A percentile compares a stretch with the other conserved stretches of the same genome.
Evolutionary conservation across 1,284 basidiomycete genomes (phyloP).

Genomic region (Leccinum subspadiceum): DNA sequence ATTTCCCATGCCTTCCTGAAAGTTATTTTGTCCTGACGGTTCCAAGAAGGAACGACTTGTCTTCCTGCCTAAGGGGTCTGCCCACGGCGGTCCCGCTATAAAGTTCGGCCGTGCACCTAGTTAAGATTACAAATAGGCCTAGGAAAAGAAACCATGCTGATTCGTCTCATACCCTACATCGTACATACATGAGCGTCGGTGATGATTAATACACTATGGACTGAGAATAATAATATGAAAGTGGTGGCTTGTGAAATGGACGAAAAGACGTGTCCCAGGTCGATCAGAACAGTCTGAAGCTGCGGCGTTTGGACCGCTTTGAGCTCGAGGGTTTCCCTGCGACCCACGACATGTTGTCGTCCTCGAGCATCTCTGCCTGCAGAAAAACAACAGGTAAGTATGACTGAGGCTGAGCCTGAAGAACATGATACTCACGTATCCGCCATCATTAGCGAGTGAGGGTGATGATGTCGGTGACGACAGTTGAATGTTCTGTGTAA

Average conservation of each 20-base stretch:
- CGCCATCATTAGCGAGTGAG: background rate
- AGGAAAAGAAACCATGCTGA: background rate
- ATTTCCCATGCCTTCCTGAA: no score
- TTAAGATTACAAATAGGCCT: background rate
- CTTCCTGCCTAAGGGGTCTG: no score
- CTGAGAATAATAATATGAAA: conserved; percentile 6
- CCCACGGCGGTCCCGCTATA: no score
- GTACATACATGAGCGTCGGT: background rate
- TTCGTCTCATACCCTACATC: conserved; percentile 17
- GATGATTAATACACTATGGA: conserved; percentile 3
- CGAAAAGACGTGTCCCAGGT: background rate
- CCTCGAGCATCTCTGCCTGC: conserved; percentile 31
- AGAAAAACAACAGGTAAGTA: background rate
- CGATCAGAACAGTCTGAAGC: conserved; percentile 14
- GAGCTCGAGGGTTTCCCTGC: conserved; percentile 4
- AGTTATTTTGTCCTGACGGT: no score
- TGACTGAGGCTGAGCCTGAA: background rate
- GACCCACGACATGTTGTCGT: conserved; percentile 30
- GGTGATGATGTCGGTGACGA: conserved; percentile 11
- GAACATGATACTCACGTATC: conserved; percentile 19
- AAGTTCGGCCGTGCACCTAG: no score
- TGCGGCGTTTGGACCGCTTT: conserved; percentile 10
- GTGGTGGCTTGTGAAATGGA: background rate
- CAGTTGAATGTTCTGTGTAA: conserved; percentile 12
- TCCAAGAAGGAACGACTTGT: no score